Percentiles rank a stretch among this genome's conserved stretches.
Conservation (phyloP, 2,329 filamentous ascomycete genomes). For the Exophiala oligosperma region DNA sequence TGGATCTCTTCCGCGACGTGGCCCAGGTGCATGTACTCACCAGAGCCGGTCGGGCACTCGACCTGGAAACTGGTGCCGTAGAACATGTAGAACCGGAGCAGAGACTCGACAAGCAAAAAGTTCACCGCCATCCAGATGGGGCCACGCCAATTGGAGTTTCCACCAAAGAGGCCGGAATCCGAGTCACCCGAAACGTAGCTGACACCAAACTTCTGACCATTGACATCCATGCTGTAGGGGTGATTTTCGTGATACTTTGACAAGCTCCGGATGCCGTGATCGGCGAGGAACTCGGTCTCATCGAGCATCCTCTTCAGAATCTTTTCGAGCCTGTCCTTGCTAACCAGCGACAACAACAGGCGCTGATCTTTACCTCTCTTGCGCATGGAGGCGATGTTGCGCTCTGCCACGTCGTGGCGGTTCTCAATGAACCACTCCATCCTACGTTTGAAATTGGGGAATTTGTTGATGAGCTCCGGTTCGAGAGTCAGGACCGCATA, state of each 20-base stretch:
- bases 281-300: slow-evolving; percentile 87
- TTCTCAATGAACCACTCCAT: slow-evolving; percentile 94
- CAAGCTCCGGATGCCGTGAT: slow-evolving; percentile 86
- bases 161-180: slow-evolving; percentile 90
- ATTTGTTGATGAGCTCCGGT: slow-evolving; percentile 86
- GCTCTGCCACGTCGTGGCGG: slow-evolving; percentile 79
- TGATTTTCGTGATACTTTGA: slow-evolving; percentile 89
- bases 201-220: slow-evolving; percentile 84
- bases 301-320: slow-evolving; percentile 91
- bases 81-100: slow-evolving; percentile 96
- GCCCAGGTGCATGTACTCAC: slow-evolving; percentile 92
- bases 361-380: slow-evolving; percentile 88
- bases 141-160: slow-evolving; percentile 97
- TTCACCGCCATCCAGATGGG: slow-evolving; percentile 97
- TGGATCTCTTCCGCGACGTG: slow-evolving; percentile 94
- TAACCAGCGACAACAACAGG: slow-evolving; percentile 84
- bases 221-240: slow-evolving; percentile 93
- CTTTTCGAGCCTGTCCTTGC: slow-evolving; percentile 85
- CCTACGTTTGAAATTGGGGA: slow-evolving; percentile 89
- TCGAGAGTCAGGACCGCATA: slow-evolving; percentile 91
- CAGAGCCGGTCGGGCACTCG: slow-evolving; percentile 90
- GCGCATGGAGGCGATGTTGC: slow-evolving; percentile 91
- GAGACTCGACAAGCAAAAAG: slow-evolving; percentile 87
- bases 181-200: slow-evolving; percentile 94
- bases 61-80: slow-evolving; percentile 86